Percentiles rank a stretch among this genome's conserved stretches.
These are phyloP conservation scores for Cubamyces sp. DNA, from an alignment of 768 basidiomycete genomes.

Conservation along the genomic window DNA sequence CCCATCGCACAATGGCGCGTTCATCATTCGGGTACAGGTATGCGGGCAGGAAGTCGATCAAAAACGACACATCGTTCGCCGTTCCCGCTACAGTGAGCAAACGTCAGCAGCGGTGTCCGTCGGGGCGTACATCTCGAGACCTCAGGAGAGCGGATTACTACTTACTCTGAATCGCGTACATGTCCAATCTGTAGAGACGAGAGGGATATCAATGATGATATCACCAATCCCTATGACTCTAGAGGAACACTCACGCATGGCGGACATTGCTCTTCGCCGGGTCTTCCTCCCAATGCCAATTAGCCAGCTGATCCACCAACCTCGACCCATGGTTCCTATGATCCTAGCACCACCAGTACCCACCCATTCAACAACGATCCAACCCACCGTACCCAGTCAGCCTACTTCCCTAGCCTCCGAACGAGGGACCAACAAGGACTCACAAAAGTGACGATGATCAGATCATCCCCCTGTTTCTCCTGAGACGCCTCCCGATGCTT, in stretches of 20 bases:
- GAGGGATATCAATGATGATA: constrained; percentile 1
- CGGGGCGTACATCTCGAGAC: constrained; percentile 9
- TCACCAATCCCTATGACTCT: neutral
- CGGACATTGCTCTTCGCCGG: constrained; percentile 40
- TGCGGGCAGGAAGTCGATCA: constrained; percentile 78
- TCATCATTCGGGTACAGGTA: constrained; percentile 73
- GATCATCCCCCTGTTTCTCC: constrained; percentile 38
- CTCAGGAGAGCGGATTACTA: too few species aligned
- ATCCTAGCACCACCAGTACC: constrained; percentile 39
- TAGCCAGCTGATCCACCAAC: constrained; percentile 40
- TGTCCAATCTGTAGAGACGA: constrained; percentile 42
- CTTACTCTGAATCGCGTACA: constrained; percentile 50
- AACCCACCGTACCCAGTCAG: too few species aligned
- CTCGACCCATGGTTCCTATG: constrained; percentile 56
- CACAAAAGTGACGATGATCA: constrained; percentile 52
- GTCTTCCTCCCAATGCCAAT: constrained; percentile 41
- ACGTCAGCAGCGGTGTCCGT: neutral
- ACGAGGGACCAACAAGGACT: constrained; percentile 16
- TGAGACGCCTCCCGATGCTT: constrained; percentile 36
- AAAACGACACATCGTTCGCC: constrained; percentile 71
- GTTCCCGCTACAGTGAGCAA: constrained; percentile 53
- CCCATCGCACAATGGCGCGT: constrained; percentile 65
- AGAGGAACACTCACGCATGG: constrained; percentile 43
- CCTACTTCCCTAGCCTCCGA: too few species aligned
- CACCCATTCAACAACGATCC: neutral